phyloP scores from a whole-genome alignment of 805 yeast genomes.

The Priceomyces carsonii region DNA sequence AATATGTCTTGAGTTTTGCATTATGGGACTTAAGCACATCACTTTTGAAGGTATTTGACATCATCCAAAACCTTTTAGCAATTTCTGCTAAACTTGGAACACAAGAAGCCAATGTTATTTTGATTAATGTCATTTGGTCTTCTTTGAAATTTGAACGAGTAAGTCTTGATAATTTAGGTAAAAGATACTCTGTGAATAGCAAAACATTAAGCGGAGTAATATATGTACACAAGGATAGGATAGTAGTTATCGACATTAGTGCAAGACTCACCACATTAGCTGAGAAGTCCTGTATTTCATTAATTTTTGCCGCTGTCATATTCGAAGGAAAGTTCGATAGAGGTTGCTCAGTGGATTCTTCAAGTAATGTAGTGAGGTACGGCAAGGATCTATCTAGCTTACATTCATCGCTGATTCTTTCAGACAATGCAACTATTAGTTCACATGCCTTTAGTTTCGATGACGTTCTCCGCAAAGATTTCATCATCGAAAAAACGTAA shows the following conservation, averaged over 20 bases:
- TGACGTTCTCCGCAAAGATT: constrained; percentile 59
- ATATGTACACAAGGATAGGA: constrained; percentile 60
- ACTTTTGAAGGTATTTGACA: constrained; percentile 51
- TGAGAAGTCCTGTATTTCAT: constrained; percentile 21
- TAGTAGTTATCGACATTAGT: constrained; percentile 62
- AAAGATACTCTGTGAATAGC: constrained; percentile 77
- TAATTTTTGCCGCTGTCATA: neutral
- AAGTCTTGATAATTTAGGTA: constrained; percentile 58
- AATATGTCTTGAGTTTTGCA: constrained; percentile 7
- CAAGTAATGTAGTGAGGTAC: constrained; percentile 68
- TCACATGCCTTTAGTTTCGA: constrained; percentile 73
- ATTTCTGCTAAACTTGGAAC: constrained; percentile 70
- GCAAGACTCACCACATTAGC: constrained; percentile 69
- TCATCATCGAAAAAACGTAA: constrained; percentile 56
- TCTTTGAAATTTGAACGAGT: constrained; percentile 10
- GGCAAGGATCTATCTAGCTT: constrained; percentile 88
- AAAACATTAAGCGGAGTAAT: constrained; percentile 75
- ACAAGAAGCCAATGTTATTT: constrained; percentile 70
- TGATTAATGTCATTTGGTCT: constrained; percentile 31
- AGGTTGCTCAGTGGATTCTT: constrained; percentile 46
- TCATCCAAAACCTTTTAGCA: constrained; percentile 62
- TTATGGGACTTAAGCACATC: constrained; percentile 12
- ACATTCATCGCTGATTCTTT: constrained; percentile 74
- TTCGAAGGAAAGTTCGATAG: constrained; percentile 3
- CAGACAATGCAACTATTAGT: constrained; percentile 72